Conservation (phyloP, 2,329 filamentous ascomycete species). For the Aureobasidium lini region DNA sequence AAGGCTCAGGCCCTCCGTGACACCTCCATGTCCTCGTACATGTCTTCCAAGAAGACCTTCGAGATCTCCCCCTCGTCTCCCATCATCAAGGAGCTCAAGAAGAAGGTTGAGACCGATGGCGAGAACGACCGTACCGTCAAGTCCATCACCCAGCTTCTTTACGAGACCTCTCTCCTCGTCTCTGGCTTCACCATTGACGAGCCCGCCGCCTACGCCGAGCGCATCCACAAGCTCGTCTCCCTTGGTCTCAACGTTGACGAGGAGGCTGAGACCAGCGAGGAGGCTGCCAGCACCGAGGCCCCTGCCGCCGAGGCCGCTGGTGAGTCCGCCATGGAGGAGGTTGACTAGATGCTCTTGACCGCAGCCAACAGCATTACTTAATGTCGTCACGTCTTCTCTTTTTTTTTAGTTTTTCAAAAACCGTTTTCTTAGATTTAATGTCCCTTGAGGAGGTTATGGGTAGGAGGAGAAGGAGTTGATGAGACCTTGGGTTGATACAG, state of each 20-base stretch:
- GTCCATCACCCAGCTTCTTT: slow-evolving; percentile 96
- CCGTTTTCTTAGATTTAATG: slow-evolving; percentile 9
- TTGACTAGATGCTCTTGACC: slow-evolving; percentile 61
- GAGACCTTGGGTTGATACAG: slow-evolving; percentile 6
- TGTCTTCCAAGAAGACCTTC: slow-evolving; percentile 99
- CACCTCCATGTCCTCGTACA: slow-evolving; percentile 99
- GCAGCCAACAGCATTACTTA: slow-evolving; percentile 1
- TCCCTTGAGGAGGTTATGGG: background rate
- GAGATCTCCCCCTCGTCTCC: slow-evolving; percentile 98
- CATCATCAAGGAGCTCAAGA: slow-evolving; percentile 98
- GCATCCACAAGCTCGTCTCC: slow-evolving; percentile 99
- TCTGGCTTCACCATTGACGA: slow-evolving; percentile 99
- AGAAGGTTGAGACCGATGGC: slow-evolving; percentile 95
- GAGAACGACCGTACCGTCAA: slow-evolving; percentile 99
- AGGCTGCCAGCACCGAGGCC: slow-evolving; percentile 51
- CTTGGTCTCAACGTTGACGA: slow-evolving; percentile 97
- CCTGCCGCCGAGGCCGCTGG: slow-evolving; percentile 58
- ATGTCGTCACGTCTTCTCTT: slow-evolving; percentile 15
- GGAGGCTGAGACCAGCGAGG: slow-evolving; percentile 64
- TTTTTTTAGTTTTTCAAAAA: background rate
- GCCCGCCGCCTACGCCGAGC: slow-evolving; percentile 94
- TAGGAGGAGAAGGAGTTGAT: background rate
- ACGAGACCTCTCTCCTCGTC: slow-evolving; percentile 96
- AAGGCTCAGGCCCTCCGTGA: slow-evolving; percentile 99
- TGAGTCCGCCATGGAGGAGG: slow-evolving; percentile 99